Evolutionary conservation across 225 moss, liverwort and hornwort species (phyloP).

Genomic region (Straminergon stramineum): DNA sequence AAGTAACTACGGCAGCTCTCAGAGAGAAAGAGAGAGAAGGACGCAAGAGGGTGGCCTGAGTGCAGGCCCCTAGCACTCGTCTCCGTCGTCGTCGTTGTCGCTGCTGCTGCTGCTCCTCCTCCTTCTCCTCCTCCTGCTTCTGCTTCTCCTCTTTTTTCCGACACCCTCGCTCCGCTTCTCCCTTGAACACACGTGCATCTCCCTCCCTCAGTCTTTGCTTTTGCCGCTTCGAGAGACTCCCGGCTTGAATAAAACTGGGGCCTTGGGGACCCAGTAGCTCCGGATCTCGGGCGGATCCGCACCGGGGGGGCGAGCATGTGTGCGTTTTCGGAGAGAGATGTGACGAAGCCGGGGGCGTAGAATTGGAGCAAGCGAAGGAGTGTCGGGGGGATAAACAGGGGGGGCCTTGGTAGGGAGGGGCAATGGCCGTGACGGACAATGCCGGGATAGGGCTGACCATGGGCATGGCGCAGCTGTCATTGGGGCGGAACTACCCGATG

Average conservation of each 20-base stretch:
- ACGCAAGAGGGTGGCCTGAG: neutral
- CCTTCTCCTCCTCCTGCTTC: neutral
- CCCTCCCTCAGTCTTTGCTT: neutral
- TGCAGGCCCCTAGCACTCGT: neutral
- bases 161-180: neutral
- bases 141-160: neutral
- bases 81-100: neutral
- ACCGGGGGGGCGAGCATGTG: neutral
- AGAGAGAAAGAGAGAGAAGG: neutral
- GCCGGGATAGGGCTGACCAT: slow-evolving; percentile 66
- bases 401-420: neutral
- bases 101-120: neutral
- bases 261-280: neutral
- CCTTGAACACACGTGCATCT: neutral
- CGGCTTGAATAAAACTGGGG: neutral
- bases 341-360: neutral
- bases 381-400: neutral
- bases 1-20: neutral
- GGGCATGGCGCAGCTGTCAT: slow-evolving; percentile 54
- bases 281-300: slow-evolving; percentile 13
- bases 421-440: slow-evolving; percentile 88
- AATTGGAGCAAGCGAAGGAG: neutral
- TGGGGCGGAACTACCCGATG: slow-evolving; percentile 54
- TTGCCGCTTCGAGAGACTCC: neutral
- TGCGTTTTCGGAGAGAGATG: neutral